These are phyloP conservation scores for Elsinoe necatrix DNA, from an alignment of 2,329 filamentous ascomycete species.

Conservation along the genomic window DNA sequence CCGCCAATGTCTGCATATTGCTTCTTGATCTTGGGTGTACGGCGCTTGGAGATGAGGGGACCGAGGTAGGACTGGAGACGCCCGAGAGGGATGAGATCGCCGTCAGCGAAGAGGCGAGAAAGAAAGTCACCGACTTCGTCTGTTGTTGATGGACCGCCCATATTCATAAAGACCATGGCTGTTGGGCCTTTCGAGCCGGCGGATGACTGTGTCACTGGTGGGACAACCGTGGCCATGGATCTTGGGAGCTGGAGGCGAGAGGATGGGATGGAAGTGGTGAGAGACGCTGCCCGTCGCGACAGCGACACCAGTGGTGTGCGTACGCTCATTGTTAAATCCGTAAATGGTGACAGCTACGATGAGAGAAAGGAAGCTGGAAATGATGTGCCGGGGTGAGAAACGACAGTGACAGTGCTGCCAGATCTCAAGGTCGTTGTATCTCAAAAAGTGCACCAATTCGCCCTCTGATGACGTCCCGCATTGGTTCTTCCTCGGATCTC, in stretches of 20 bases:
- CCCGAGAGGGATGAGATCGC: slow-evolving; percentile 89
- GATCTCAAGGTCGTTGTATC: not conserved
- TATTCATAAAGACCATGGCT: slow-evolving; percentile 98
- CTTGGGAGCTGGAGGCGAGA: slow-evolving; percentile 2
- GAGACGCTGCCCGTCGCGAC: slow-evolving; percentile 16
- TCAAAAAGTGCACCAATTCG: not conserved
- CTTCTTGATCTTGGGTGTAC: slow-evolving; percentile 93
- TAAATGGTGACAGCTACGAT: too few relatives aligned
- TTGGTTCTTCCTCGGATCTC: not conserved
- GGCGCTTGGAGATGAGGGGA: slow-evolving; percentile 71
- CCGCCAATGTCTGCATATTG: slow-evolving; percentile 94
- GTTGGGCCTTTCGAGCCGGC: slow-evolving; percentile 70
- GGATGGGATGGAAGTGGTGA: not conserved
- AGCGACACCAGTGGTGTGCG: slow-evolving; percentile 16
- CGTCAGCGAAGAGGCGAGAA: slow-evolving; percentile 87
- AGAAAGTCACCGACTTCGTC: slow-evolving; percentile 85
- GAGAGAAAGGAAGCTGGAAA: not conserved
- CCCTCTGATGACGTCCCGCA: slow-evolving; percentile 8
- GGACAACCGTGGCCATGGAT: slow-evolving; percentile 51
- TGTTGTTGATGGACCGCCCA: slow-evolving; percentile 87
- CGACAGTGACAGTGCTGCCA: not conserved
- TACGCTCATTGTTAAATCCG: slow-evolving; percentile 18
- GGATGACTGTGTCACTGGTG: slow-evolving; percentile 71
- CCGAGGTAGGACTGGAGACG: slow-evolving; percentile 85
- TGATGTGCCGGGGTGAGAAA: not conserved